Base-by-base conservation (phyloP, 768 basidiomycete species). In the Gloeophyllum trabeum region DNA sequence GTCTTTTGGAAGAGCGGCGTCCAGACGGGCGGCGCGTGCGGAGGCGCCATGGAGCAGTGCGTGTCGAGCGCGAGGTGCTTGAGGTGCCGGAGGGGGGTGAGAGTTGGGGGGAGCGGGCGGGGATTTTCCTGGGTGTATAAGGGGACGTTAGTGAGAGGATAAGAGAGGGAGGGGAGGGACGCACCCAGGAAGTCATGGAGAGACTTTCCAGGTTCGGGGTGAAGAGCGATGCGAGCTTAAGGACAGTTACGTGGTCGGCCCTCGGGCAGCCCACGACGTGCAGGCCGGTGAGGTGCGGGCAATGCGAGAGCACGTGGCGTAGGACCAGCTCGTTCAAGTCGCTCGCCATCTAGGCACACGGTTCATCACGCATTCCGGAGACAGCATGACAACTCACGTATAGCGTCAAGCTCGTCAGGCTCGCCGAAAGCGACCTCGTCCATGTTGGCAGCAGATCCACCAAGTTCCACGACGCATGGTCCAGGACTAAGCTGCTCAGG, bases 261-360 rank as follows among this genome's bases (percentile, higher is more conserved):
- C 73, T 73, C 4, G 69, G 56, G 54, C 84, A 86, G 3, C 64
- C 66, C 22, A 83, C 53, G 21, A 86, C 55, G 54, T 85, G 79
- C 3, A 87, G 63, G 4, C 71, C 73, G 6, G 60, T 57, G 6
- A 87, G 65, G 21, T 61, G 58, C 0, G 81, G 74, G 0, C 84
- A 62, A 5, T 73, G 62, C 13, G 52, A 39, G 6, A 85, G 56
- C 2, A 66, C 65, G 23, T 59, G 43, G 32, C 70, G 65, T 32
- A 86, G 61, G 4, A 79, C 61, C 25, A 51, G 49, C 30, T 68
- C 66, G 52, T 80, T 76, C 24, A 81, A 54, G 18, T 77, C 70
- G 26, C 61, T 65, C 3, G 73, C 67, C 62, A 69, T 70, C 84
- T 87, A 48, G 16, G 39, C 40, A 30, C 24, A 40, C 32, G 25